These are phyloP conservation scores for Mycosphaerella sp. DNA, from an alignment of 2,329 filamentous ascomycete species.

Conservation along the genomic window DNA sequence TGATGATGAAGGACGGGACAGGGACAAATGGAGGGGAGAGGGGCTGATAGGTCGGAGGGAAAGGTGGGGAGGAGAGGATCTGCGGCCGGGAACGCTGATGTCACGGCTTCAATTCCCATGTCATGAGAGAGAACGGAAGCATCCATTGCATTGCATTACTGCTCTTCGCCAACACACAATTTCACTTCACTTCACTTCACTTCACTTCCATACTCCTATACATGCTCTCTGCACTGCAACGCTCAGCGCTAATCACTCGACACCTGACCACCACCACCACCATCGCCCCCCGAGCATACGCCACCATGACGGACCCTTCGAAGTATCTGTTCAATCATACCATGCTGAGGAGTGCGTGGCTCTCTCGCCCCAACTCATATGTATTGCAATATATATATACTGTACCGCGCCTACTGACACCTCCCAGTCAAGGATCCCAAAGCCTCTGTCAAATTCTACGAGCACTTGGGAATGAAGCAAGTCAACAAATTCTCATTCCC, in stretches of 20 bases:
- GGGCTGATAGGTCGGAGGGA: background rate
- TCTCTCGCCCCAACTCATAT: conserved; percentile 34
- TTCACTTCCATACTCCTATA: background rate
- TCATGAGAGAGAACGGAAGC: background rate
- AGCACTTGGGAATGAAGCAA: conserved; percentile 80
- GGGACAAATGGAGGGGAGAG: background rate
- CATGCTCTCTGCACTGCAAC: conserved; percentile 12
- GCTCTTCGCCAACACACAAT: background rate
- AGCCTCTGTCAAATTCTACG: conserved; percentile 79
- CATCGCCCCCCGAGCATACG: conserved; percentile 19
- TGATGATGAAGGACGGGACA: background rate
- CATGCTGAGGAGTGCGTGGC: conserved; percentile 30
- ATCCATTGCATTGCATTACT: background rate
- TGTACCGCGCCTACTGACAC: background rate
- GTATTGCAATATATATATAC: too few relatives aligned
- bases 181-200: background rate
- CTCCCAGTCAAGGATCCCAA: conserved; percentile 85
- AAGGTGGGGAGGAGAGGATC: background rate
- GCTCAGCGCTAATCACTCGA: conserved; percentile 10
- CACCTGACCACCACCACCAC: background rate
- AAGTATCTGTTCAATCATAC: conserved; percentile 61
- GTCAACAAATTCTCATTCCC: conserved; percentile 76
- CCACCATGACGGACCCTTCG: conserved; percentile 53
- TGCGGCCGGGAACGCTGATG: background rate
- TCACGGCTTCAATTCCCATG: background rate